Conservation (phyloP, 495 filamentous ascomycete genomes). For the Lophiotrema nucula region DNA sequence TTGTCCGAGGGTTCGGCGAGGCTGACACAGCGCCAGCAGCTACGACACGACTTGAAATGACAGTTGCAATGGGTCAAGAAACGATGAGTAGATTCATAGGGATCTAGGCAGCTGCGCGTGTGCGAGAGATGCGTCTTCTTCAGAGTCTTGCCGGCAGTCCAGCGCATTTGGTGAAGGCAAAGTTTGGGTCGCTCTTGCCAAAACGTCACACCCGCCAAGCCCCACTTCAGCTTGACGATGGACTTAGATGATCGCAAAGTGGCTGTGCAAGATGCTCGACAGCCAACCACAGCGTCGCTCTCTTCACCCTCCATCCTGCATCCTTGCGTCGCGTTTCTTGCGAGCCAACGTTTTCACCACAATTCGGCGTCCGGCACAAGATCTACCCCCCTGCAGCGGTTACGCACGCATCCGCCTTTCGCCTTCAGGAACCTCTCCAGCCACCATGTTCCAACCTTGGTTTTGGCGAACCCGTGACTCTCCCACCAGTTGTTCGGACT, state of each 20-base stretch:
- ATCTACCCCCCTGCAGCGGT: slow-evolving; percentile 28
- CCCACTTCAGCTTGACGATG: not conserved
- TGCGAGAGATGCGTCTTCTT: too few relatives aligned
- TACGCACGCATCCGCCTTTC: slow-evolving; percentile 15
- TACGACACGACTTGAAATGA: too few relatives aligned
- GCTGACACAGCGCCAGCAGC: too few relatives aligned
- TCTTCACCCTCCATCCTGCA: not conserved
- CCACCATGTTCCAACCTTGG: not conserved
- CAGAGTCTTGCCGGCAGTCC: too few relatives aligned
- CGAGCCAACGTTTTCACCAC: not conserved
- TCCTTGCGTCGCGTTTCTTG: slow-evolving; percentile 1
- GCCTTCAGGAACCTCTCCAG: slow-evolving; percentile 2
- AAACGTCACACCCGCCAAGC: slow-evolving; percentile 4
- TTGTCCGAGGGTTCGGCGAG: too few relatives aligned
- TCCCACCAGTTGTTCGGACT: not conserved
- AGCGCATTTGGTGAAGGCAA: too few relatives aligned
- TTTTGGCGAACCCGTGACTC: not conserved
- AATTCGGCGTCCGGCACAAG: slow-evolving; percentile 6
- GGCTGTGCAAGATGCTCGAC: not conserved
- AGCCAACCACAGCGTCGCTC: not conserved
- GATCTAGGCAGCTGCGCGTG: too few relatives aligned
- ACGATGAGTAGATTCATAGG: too few relatives aligned
- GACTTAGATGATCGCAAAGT: not conserved
- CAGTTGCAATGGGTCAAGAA: too few relatives aligned
- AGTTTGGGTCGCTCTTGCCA: not conserved